Evolutionary conservation across 2,329 filamentous ascomycete genomes (phyloP), one percentile per base, ranked within the genome.

Genomic region (Aspergillus sp.): DNA sequence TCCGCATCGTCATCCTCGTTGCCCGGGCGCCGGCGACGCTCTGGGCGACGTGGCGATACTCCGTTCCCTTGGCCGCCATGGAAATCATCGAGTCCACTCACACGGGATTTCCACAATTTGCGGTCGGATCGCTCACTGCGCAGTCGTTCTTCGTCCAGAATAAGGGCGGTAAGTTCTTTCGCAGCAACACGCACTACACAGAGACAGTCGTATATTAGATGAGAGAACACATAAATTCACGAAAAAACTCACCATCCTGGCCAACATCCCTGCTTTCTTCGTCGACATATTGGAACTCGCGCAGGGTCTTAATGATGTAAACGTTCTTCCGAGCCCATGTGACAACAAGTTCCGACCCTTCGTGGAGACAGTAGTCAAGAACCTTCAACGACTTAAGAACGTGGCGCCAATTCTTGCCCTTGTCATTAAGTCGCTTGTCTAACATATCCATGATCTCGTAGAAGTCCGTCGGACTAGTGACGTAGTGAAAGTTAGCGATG

Each of bases 381-480:
- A 99, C 95, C 75, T 99, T 99, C 66, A 99, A 82, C 42, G 95
- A 96, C 78, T 99, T 99, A 59, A 99, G 81, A 12, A 99, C 95
- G 74, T 99, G 95, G 68, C 95, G 88, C 95, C 95, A 99, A 75
- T 99, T 99, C 83, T 98, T 99, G 72, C 95, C 95, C 78, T 99
- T 98, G 77, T 99, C 95, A 70, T 99, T 99, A 70, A 99, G 81
- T 66, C 95, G 89, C 82, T 98, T 98, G 79, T 99, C 95, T 66
- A 99, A 83, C 91, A 99, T 99, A 75, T 99, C 95, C 89, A 99
- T 96, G 70, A 99, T 97, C 75, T 99, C 93, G 80, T 96, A 96
- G 80, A 99, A 99, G 75, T 98, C 95, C 77, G 89, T 93, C 37
- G 92, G 93, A 72, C 93, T 96, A 30, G 67, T 58, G 57, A 50